Percentiles rank a stretch among this genome's conserved stretches.
These are phyloP conservation scores for Gilbertella persicaria DNA, from an alignment of 371 early-diverging fungal genomes.

Conservation along the genomic window DNA sequence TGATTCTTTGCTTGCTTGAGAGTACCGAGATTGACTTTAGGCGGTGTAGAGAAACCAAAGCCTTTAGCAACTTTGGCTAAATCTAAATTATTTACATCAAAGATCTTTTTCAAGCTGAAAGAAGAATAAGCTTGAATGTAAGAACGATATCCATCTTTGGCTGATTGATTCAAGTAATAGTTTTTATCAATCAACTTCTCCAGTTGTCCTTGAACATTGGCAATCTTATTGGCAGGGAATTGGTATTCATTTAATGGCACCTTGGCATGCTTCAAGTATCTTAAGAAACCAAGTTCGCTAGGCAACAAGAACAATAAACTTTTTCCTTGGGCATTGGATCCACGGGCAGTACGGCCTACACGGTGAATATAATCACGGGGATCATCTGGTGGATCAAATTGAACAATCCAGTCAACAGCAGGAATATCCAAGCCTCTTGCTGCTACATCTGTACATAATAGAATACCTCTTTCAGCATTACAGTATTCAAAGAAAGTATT, in stretches of 20 bases:
- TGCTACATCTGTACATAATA: slow-evolving; percentile 98
- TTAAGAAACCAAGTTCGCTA: slow-evolving; percentile 80
- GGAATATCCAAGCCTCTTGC: slow-evolving; percentile 99
- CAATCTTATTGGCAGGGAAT: slow-evolving; percentile 86
- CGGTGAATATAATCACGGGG: slow-evolving; percentile 98
- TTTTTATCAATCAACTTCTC: slow-evolving; percentile 94
- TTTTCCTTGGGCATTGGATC: slow-evolving; percentile 81
- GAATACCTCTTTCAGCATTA: slow-evolving; percentile 87
- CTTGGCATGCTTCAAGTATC: slow-evolving; percentile 94
- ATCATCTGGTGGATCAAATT: slow-evolving; percentile 99
- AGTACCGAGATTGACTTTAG: slow-evolving; percentile 83
- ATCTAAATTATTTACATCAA: slow-evolving; percentile 87
- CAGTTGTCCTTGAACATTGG: slow-evolving; percentile 81
- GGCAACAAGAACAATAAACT: slow-evolving; percentile 96
- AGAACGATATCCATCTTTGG: slow-evolving; percentile 91
- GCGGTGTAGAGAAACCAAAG: slow-evolving; percentile 93
- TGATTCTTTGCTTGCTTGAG: slow-evolving; percentile 21
- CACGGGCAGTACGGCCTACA: slow-evolving; percentile 98
- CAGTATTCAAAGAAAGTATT: slow-evolving; percentile 94
- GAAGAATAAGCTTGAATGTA: slow-evolving; percentile 94
- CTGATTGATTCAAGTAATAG: slow-evolving; percentile 93
- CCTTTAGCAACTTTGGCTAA: slow-evolving; percentile 87
- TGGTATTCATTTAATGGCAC: slow-evolving; percentile 96
- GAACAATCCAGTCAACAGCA: slow-evolving; percentile 97
- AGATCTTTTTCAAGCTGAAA: slow-evolving; percentile 92